Base-by-base conservation (phyloP, 1,139 yeast species). In the Pichia sp. region DNA sequence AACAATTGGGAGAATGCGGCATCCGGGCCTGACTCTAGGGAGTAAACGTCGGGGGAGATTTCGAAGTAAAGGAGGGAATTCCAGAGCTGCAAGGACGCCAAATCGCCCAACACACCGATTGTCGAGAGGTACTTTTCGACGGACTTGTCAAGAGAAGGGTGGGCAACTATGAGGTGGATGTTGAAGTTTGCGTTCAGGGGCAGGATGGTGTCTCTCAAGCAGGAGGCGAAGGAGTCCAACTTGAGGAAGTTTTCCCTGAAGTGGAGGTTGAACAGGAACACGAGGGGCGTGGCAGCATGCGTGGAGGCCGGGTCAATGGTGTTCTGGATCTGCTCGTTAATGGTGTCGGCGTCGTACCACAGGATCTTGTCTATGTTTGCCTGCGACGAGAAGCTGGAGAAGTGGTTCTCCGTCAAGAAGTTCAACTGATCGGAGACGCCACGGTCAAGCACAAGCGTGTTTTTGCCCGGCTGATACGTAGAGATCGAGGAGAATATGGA, bases 41-140 rank as follows among this genome's bases (percentile, higher is more conserved):
- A 64, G 8, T 69, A 51, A 17, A 70, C 52, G 54, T 67, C 68
- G 3, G 60, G 51, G 14, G 55, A 69, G 53, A 63, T 46, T 16
- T 53, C 52, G 30, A 63, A 38, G 1, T 66, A 67, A 6, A 55
- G 53, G 31, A 60, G 57, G 10, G 55, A 48, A 2, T 48, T 48
- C 72, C 73, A 70, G 29, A 61, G 54, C 49, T 60, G 63, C 8
- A 65, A 44, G 10, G 58, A 51, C 24, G 56, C 46, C 17, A 81
- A 66, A 52, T 79, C 79, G 7, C 80, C 77, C 34, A 68, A 67
- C 10, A 77, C 64, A 10, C 75, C 71, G 55, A 73, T 64, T 40
- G 68, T 66, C 30, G 65, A 63, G 36, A 69, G 61, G 16, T 73
- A 61, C 49, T 69, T 71, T 33, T 72, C 68, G 24, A 69, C 62